phyloP scores from a whole-genome alignment of 1,139 yeast species.

The Candida tropicalis region DNA sequence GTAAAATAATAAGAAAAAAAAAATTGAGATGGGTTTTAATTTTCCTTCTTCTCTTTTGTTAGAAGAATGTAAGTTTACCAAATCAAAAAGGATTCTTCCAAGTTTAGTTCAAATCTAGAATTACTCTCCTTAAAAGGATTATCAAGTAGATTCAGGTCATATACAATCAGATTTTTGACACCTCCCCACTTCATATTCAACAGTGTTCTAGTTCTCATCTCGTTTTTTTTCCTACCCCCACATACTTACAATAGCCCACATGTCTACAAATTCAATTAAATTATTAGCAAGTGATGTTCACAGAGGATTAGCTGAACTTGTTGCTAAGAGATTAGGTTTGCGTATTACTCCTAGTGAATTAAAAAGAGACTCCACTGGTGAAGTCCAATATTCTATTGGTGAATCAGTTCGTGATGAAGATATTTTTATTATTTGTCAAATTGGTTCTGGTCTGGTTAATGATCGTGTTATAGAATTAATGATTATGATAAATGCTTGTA shows the following conservation, averaged over 20 bases:
- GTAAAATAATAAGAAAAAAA: no score
- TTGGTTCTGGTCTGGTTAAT: slow-evolving; percentile 81
- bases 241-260: neutral
- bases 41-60: neutral
- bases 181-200: no score
- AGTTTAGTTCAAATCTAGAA: no score
- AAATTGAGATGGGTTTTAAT: neutral
- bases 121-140: no score
- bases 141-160: no score
- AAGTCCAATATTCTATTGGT: slow-evolving; percentile 75
- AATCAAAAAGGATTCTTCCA: no score
- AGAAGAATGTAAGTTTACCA: slow-evolving; percentile 3
- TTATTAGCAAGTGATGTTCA: slow-evolving; percentile 90
- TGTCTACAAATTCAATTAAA: slow-evolving; percentile 86
- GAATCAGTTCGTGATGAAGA: slow-evolving; percentile 95
- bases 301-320: slow-evolving; percentile 79
- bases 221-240: neutral
- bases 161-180: no score
- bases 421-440: slow-evolving; percentile 88
- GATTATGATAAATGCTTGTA: slow-evolving; percentile 75
- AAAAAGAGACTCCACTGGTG: slow-evolving; percentile 71
- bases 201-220: no score
- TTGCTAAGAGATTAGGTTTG: slow-evolving; percentile 65
- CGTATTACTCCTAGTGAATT: slow-evolving; percentile 67
- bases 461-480: slow-evolving; percentile 73